These are phyloP conservation scores for Mycosphaerella sp. DNA, from an alignment of 2,329 filamentous ascomycete species.

Conservation along the genomic window DNA sequence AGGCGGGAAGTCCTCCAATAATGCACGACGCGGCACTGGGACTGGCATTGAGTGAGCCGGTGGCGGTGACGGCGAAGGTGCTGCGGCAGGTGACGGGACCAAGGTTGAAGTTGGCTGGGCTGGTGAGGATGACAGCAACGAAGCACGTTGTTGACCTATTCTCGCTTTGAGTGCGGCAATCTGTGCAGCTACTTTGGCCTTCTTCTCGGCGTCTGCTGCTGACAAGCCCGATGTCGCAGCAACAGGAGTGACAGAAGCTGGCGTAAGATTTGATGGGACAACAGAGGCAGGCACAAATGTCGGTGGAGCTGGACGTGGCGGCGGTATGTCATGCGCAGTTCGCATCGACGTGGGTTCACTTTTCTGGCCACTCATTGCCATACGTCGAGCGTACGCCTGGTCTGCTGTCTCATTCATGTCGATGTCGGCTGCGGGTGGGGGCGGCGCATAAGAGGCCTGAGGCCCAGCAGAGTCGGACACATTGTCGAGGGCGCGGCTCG, in stretches of 20 bases:
- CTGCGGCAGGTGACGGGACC: background rate
- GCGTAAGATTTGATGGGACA: conserved; percentile 12
- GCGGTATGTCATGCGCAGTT: background rate
- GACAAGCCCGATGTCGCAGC: conserved; percentile 2
- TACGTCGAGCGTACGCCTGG: conserved; percentile 60
- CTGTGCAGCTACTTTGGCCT: conserved; percentile 21
- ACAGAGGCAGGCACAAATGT: conserved; percentile 4
- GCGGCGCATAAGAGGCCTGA: conserved; percentile 42
- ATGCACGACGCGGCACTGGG: background rate
- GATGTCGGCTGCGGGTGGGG: conserved; percentile 25
- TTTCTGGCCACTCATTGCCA: conserved; percentile 47
- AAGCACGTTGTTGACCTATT: conserved; percentile 12
- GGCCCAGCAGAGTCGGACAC: background rate
- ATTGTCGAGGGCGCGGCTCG: background rate
- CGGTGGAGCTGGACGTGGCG: conserved; percentile 10
- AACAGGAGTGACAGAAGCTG: conserved; percentile 19
- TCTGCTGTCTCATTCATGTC: conserved; percentile 59
- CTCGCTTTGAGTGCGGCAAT: conserved; percentile 25
- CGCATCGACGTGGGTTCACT: conserved; percentile 22
- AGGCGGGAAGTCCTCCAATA: background rate
- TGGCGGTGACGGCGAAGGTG: too few species aligned
- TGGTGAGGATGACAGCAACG: background rate
- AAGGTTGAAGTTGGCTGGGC: conserved; percentile 1
- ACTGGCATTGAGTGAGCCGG: background rate
- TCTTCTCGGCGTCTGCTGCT: conserved; percentile 16